phyloP scores from a whole-genome alignment of 1,284 basidiomycete genomes.

The Marasmius oreades region DNA sequence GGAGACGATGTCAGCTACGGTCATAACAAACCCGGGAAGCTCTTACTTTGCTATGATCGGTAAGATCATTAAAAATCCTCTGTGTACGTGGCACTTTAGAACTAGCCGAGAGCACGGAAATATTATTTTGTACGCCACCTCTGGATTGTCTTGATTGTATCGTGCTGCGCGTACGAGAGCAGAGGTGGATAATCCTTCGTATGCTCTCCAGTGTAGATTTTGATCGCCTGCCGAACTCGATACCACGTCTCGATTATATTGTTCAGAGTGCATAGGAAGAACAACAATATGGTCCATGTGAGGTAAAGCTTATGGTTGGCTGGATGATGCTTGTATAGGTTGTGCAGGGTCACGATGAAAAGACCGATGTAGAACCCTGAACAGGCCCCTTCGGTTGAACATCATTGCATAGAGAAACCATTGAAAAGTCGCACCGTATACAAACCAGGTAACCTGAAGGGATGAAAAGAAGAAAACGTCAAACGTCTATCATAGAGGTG shows the following conservation, averaged over 20 bases:
- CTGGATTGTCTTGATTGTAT: constrained; percentile 1
- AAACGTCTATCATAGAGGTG: background rate
- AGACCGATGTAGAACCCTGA: constrained; percentile 2
- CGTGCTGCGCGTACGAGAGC: constrained; percentile 1
- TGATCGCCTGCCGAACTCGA: constrained; percentile 3
- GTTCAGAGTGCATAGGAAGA: constrained; percentile 4
- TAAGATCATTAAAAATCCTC: constrained; percentile 4
- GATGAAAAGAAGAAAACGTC: background rate
- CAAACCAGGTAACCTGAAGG: constrained; percentile 2
- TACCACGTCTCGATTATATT: constrained; percentile 4
- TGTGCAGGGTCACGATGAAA: constrained; percentile 2
- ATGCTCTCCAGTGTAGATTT: constrained; percentile 3
- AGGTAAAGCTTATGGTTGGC: background rate
- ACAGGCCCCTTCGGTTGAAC: background rate
- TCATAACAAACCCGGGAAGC: background rate
- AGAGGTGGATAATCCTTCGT: constrained; percentile 4
- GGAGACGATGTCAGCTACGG: background rate
- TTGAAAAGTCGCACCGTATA: background rate
- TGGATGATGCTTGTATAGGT: constrained; percentile 1
- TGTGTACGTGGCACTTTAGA: background rate
- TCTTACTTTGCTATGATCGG: constrained; percentile 2
- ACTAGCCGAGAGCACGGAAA: background rate
- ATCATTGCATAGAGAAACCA: background rate
- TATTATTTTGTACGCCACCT: background rate
- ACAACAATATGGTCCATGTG: constrained; percentile 1